These are phyloP conservation scores for Spergularia marina DNA, from an alignment of 148 eudicot species.

Conservation along the genomic window DNA sequence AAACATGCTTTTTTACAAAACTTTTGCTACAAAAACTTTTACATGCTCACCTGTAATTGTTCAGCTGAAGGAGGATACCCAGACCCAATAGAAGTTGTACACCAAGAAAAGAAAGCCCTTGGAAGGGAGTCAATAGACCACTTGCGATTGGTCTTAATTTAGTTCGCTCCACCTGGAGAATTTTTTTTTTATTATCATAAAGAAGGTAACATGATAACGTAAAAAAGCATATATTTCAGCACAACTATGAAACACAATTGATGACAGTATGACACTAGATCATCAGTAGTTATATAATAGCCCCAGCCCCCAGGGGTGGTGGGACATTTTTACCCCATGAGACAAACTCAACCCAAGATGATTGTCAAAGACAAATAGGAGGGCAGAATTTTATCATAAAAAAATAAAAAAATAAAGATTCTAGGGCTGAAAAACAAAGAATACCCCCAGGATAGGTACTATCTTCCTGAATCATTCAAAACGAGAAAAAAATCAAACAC, in stretches of 20 bases:
- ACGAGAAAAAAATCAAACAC: neutral
- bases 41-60: conserved; percentile 58
- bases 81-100: conserved; percentile 78
- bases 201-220: neutral
- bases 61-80: conserved; percentile 81
- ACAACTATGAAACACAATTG: neutral
- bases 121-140: conserved; percentile 71
- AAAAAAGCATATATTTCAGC: neutral
- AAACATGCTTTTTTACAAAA: neutral
- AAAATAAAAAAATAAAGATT: too few species aligned
- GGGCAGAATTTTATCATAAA: too few species aligned
- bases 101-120: conserved; percentile 75
- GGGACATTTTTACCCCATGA: too few species aligned
- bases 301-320: too few species aligned
- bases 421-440: too few species aligned
- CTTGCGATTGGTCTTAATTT: conserved; percentile 76
- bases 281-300: too few species aligned
- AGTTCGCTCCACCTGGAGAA: conserved; percentile 68
- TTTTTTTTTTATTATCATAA: neutral
- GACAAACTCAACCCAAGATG: too few species aligned
- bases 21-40: neutral
- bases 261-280: neutral
- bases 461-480: neutral
- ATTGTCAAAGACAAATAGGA: too few species aligned
- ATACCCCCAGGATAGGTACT: too few species aligned